Conservation (phyloP, 176 grass and related monocot species). For the Triticum urartu region DNA sequence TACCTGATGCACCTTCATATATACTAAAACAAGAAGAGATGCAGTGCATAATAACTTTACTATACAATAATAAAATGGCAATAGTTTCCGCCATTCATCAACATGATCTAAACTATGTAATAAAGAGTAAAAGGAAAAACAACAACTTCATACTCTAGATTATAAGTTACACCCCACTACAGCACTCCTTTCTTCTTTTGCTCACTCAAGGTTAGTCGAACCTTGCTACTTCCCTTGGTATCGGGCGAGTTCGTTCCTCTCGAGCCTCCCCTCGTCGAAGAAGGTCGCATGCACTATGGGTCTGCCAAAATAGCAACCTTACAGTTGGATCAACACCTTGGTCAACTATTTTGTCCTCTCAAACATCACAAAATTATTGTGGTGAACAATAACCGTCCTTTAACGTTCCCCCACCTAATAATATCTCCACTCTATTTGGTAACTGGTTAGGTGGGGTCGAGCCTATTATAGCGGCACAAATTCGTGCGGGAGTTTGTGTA, state of each 20-base stretch:
- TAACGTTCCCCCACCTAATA: too few relatives aligned
- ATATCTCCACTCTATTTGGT: too few relatives aligned
- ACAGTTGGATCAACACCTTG: constrained; percentile 72
- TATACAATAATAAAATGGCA: constrained; percentile 23
- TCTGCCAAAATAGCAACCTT: constrained; percentile 74
- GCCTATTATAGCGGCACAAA: too few relatives aligned
- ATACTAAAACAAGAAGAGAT: too few relatives aligned
- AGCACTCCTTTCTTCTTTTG: neutral
- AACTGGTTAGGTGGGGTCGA: too few relatives aligned
- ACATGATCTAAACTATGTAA: neutral
- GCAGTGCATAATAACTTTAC: too few relatives aligned
- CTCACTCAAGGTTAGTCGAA: constrained; percentile 25
- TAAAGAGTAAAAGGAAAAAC: neutral
- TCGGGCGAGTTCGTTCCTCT: constrained; percentile 73
- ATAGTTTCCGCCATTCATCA: constrained; percentile 3
- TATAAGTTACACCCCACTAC: neutral
- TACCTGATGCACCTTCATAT: too few relatives aligned
- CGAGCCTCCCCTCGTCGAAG: constrained; percentile 75
- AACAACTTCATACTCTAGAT: neutral
- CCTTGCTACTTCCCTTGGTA: constrained; percentile 74
- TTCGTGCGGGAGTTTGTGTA: too few relatives aligned
- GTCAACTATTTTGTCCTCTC: constrained; percentile 67
- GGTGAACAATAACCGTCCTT: too few relatives aligned
- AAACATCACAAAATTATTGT: constrained; percentile 57
- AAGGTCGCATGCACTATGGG: constrained; percentile 66